Evolutionary conservation across 345 rosid species (phyloP).

Genomic region (Firmiana major): DNA sequence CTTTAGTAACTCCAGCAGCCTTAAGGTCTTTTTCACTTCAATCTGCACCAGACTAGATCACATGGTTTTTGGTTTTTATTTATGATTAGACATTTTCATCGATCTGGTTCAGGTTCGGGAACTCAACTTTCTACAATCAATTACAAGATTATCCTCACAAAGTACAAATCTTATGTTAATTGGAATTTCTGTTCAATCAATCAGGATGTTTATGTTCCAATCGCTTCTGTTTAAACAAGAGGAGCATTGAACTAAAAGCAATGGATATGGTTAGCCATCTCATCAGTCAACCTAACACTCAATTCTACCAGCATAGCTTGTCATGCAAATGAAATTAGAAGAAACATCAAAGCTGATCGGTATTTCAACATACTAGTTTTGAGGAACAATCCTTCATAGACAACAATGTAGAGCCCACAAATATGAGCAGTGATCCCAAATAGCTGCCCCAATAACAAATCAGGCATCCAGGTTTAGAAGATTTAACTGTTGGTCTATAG

Average conservation of each 20-base stretch:
- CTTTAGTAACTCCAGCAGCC: no score
- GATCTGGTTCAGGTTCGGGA: background rate
- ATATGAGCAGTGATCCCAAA: background rate
- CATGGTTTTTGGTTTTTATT: no score
- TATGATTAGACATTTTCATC: no score
- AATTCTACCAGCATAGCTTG: background rate
- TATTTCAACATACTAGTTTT: background rate
- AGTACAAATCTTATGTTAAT: no score
- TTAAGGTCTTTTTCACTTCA: no score
- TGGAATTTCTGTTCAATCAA: background rate
- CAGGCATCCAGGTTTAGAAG: background rate
- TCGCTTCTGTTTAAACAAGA: no score
- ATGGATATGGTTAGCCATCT: background rate
- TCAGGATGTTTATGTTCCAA: background rate
- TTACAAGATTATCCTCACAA: background rate
- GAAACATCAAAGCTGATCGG: background rate
- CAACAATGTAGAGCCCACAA: background rate
- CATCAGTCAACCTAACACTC: conserved; percentile 8
- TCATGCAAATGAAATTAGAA: background rate
- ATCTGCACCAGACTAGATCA: no score
- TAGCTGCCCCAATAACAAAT: background rate
- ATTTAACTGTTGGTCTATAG: background rate
- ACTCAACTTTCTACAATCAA: background rate
- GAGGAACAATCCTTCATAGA: background rate
- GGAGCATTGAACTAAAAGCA: background rate